Conservation (phyloP, 2,329 filamentous ascomycete genomes). For the Aspergillus jensenii region DNA sequence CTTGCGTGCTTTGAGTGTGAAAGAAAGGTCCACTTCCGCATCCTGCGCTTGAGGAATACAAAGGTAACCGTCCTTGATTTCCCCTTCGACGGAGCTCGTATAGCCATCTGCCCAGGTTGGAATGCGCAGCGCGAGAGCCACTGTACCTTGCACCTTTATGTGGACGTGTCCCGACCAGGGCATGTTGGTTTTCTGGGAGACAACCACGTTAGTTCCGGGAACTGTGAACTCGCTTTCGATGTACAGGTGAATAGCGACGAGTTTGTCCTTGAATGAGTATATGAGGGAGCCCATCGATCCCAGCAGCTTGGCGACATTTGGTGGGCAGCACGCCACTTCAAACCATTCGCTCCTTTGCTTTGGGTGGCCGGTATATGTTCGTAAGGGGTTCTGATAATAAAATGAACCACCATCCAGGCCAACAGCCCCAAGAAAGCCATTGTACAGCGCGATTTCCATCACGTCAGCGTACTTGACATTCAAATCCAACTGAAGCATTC, state of each 20-base stretch:
- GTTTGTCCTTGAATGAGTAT: constrained; percentile 1
- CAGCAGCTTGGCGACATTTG: constrained; percentile 57
- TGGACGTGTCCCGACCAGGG: constrained; percentile 56
- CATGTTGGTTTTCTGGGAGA: constrained; percentile 56
- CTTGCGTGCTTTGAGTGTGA: not conserved
- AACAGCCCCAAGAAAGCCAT: constrained; percentile 60
- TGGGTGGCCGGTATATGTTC: constrained; percentile 51
- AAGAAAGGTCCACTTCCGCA: not conserved
- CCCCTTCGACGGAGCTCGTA: constrained; percentile 7
- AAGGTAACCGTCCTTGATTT: constrained; percentile 53
- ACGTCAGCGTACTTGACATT: constrained; percentile 57
- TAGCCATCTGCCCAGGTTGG: constrained; percentile 48
- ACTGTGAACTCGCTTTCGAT: constrained; percentile 30
- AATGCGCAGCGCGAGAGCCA: constrained; percentile 45
- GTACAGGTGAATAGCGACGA: constrained; percentile 5
- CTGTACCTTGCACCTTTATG: constrained; percentile 43
- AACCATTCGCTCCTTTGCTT: constrained; percentile 59
- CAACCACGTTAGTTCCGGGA: constrained; percentile 31
- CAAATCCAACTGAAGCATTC: constrained; percentile 55
- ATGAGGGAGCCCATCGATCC: constrained; percentile 37
- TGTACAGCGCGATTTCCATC: constrained; percentile 63
- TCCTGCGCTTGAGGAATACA: constrained; percentile 38
- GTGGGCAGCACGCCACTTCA: constrained; percentile 60
- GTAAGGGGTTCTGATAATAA: constrained; percentile 63
- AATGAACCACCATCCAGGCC: constrained; percentile 57